Conservation (phyloP, 148 eudicot species). For the Pharnaceum exiguum region DNA sequence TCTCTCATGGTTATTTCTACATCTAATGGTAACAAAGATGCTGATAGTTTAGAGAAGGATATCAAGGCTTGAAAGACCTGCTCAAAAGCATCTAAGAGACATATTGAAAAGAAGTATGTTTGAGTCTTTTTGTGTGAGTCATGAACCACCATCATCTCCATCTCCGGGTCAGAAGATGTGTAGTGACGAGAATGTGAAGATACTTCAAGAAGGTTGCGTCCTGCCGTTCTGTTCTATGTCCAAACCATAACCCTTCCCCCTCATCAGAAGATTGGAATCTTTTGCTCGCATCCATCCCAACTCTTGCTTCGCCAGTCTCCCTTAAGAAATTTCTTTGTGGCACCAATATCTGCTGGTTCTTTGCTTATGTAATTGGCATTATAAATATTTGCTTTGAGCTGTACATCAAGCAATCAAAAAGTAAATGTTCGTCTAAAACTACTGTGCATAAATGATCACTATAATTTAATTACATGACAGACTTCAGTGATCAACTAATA, state of each 20-base stretch:
- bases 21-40: conserved; percentile 22
- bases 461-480: no score
- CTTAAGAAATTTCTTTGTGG: background rate
- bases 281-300: conserved; percentile 32
- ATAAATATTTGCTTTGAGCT: background rate
- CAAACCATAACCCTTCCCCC: conserved; percentile 15
- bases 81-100: conserved; percentile 37
- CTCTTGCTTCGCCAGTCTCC: conserved; percentile 39
- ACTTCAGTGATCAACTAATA: no score
- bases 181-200: conserved; percentile 1
- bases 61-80: conserved; percentile 64
- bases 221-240: conserved; percentile 18
- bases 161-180: conserved; percentile 34
- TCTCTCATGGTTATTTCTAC: conserved; percentile 29
- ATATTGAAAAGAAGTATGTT: conserved; percentile 61
- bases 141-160: conserved; percentile 55
- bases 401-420: background rate
- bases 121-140: conserved; percentile 75
- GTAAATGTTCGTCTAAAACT: no score
- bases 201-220: conserved; percentile 26
- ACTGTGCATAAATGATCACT: no score
- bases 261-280: conserved; percentile 27
- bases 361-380: background rate
- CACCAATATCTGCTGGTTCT: background rate
- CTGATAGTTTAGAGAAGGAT: conserved; percentile 25